Conservation (phyloP, 148 eudicot genomes). For the Vaccinium corymbosum region DNA sequence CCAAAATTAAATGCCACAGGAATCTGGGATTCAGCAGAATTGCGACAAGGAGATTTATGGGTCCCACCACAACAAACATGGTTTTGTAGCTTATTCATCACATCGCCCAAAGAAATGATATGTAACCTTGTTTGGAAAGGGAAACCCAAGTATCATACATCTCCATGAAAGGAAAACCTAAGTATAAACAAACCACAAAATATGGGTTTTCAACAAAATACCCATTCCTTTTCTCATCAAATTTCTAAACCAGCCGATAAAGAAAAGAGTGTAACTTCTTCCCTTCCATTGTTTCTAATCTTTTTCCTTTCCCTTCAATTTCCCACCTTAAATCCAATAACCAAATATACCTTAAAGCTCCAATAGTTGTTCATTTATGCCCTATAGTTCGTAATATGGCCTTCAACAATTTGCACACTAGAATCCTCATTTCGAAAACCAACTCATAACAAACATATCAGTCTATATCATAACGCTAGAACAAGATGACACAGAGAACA, state of each 20-base stretch:
- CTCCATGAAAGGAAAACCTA: not conserved
- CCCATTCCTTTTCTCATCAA: not conserved
- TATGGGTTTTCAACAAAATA: not conserved
- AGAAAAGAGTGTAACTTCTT: not conserved
- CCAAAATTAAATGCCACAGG: not conserved
- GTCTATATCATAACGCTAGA: not conserved
- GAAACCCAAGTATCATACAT: not conserved
- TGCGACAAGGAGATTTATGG: not conserved
- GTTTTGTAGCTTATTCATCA: not conserved
- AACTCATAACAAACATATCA: not conserved
- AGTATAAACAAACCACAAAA: not conserved
- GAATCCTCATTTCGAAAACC: conserved; percentile 2
- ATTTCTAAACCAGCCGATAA: conserved; percentile 1
- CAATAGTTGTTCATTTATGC: not conserved
- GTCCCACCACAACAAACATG: not conserved
- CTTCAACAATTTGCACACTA: not conserved
- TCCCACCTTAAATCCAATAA: not conserved
- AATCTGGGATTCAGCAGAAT: not conserved
- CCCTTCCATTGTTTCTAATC: not conserved
- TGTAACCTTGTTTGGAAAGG: not conserved
- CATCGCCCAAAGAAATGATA: not conserved
- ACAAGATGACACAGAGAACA: not conserved
- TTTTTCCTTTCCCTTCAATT: not conserved
- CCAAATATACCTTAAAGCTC: not conserved
- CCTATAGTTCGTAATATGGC: not conserved